Evolutionary conservation across 306 rosid species (phyloP).

Genomic region (Prunus persica): Prunus_persica_NCBIv2 NC_034016.1:18702501-18703000

Average conservation of each 20-base stretch:
- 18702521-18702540: neutral
- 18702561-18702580: too few relatives aligned
- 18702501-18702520: neutral
- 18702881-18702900: rapidly evolving
- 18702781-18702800: neutral
- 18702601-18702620: rapidly evolving
- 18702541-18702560: neutral
- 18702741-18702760: neutral
- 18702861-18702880: rapidly evolving
- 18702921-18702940: neutral
- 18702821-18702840: rapidly evolving
- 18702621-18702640: neutral
- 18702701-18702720: neutral
- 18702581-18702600: too few relatives aligned
- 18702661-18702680: neutral
- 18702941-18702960: rapidly evolving
- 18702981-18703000: too few relatives aligned
- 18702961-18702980: too few relatives aligned
- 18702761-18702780: neutral
- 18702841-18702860: rapidly evolving
- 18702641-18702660: neutral
- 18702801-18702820: too few relatives aligned
- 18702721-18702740: neutral
- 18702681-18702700: too few relatives aligned
- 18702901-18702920: too few relatives aligned